A percentile compares a stretch with the other conserved stretches of the same genome.
phyloP scores from a whole-genome alignment of 2,329 filamentous ascomycete genomes.

The Nemania bipapillata region DNA sequence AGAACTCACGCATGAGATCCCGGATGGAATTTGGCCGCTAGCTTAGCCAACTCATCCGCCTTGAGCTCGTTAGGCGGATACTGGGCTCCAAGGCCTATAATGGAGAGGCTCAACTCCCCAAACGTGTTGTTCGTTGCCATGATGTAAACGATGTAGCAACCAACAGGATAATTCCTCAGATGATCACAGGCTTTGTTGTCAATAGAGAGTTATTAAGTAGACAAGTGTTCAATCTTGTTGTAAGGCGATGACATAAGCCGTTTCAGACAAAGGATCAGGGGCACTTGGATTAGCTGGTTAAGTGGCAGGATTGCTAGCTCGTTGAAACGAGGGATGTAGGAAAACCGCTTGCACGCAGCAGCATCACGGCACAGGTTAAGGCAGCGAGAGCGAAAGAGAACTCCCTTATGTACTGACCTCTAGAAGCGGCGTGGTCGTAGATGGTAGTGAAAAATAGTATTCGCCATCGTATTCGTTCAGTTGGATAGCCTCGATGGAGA shows the following conservation, averaged over 20 bases:
- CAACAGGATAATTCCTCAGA: not conserved
- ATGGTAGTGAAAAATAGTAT: not conserved
- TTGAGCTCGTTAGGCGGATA: conserved; percentile 69
- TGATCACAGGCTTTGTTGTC: not conserved
- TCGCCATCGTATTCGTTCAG: not conserved
- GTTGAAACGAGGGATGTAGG: conserved; percentile 19
- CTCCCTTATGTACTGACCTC: no score
- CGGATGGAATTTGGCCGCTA: conserved; percentile 68
- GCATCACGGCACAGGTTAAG: not conserved
- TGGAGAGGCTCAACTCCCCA: conserved; percentile 67
- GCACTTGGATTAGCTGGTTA: not conserved
- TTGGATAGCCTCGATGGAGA: no score
- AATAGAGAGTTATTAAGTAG: conserved; percentile 1
- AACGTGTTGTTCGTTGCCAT: conserved; percentile 59
- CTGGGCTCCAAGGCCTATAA: conserved; percentile 68
- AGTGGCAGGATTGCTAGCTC: not conserved
- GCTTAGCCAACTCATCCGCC: conserved; percentile 61
- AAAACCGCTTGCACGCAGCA: not conserved
- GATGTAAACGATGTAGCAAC: conserved; percentile 6
- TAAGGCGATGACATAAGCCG: conserved; percentile 23
- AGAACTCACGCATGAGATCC: conserved; percentile 66
- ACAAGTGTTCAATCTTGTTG: conserved; percentile 2
- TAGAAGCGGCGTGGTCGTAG: not conserved
- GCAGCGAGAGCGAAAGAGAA: no score
- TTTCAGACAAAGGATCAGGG: conserved; percentile 29